Base-by-base conservation (phyloP, 1,139 yeast genomes). In the Candida gigantensis region DNA sequence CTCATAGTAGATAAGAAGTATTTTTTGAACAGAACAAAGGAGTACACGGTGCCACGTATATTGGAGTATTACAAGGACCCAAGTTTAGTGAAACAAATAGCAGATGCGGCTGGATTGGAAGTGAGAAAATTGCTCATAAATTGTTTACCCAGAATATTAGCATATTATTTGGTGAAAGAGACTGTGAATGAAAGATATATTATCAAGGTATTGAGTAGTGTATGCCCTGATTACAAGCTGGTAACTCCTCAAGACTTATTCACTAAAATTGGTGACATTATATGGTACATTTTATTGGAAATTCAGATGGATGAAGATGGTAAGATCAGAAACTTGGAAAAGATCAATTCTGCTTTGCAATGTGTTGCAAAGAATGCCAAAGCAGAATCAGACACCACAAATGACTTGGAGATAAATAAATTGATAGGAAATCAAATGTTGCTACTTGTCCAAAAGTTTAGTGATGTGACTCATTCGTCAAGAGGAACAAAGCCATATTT, bases 41-140 rank as follows among this genome's bases (percentile, higher is more conserved):
- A 79, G 15, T 84, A 80, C 50, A 85, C 92, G 1, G 74, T 90
- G 0, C 97, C 98, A 0, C 73, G 81, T 46, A 67, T 90, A 9
- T 69, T 88, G 37, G 81, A 80, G 32, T 78, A 79, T 37, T 79
- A 81, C 50, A 74, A 81, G 43, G 45, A 39, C 18, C 68, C 69
- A 35, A 88, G 81, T 47, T 73, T 78, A 34, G 65, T 90, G 35
- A 74, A 79, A 29, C 82, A 77, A 42, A 68, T 71, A 20, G 72
- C 75, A 1, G 60, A 57, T 14, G 70, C 75, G 0, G 55, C 65
- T 11, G 55, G 57, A 31, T 42, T 59, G 35, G 42, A 65, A 11
- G 65, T 67, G 36, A 53, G 58, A 39, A 65, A 67, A 37, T 49
- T 71, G 28, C 54, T 71, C 7, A 54, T 62, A 13, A 64, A 59